These are phyloP conservation scores for Mycosphaerella sp. DNA, from an alignment of 2,329 filamentous ascomycete genomes.

Conservation along the genomic window DNA sequence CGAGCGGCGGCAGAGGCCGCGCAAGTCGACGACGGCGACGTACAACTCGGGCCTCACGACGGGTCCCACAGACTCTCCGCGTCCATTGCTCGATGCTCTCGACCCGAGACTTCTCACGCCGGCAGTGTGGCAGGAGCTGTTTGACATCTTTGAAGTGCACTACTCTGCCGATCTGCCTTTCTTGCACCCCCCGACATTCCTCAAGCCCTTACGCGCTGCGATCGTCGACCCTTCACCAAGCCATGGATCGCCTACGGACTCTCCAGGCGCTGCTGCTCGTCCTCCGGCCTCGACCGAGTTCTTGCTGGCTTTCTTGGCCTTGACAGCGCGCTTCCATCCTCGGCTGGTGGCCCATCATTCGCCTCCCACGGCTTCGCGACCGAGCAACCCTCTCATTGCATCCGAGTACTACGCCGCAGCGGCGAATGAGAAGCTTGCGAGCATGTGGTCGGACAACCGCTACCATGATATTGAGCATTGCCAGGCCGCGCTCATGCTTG, in stretches of 20 bases:
- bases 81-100: slow-evolving; percentile 51
- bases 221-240: slow-evolving; percentile 15
- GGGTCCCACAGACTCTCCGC: slow-evolving; percentile 40
- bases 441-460: slow-evolving; percentile 41
- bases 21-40: slow-evolving; percentile 34
- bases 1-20: slow-evolving; percentile 32
- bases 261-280: slow-evolving; percentile 32
- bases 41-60: slow-evolving; percentile 33
- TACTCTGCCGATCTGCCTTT: slow-evolving; percentile 68
- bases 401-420: slow-evolving; percentile 60
- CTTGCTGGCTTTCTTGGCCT: slow-evolving; percentile 59
- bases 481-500: slow-evolving; percentile 64
- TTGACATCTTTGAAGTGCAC: slow-evolving; percentile 63
- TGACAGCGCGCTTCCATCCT: slow-evolving; percentile 63
- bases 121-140: slow-evolving; percentile 61
- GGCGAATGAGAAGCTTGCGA: slow-evolving; percentile 47
- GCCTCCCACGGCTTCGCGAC: slow-evolving; percentile 43
- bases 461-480: slow-evolving; percentile 56
- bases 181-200: slow-evolving; percentile 59
- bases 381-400: slow-evolving; percentile 50
- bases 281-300: slow-evolving; percentile 51
- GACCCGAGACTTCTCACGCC: slow-evolving; percentile 56
- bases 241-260: not conserved
- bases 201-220: slow-evolving; percentile 40
- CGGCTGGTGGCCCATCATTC: slow-evolving; percentile 51